A percentile compares a stretch with the other conserved stretches of the same genome.
These are phyloP conservation scores for Lachancea thermotolerans DNA, from an alignment of 805 yeast species.

Conservation along the genomic window DNA sequence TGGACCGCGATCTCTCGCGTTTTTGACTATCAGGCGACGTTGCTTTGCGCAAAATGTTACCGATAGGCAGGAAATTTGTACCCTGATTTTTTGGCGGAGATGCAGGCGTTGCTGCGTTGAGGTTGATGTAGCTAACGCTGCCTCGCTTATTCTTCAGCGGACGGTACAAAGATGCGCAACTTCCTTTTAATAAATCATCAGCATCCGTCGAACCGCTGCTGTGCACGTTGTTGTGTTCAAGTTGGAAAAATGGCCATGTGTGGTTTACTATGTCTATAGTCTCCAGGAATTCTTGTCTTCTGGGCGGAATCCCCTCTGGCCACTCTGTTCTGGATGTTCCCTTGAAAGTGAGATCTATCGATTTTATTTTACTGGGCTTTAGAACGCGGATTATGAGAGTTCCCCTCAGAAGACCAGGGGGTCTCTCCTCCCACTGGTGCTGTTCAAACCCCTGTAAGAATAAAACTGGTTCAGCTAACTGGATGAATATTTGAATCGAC, in stretches of 20 bases:
- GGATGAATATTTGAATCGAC: slow-evolving; percentile 61
- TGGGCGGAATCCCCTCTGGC: slow-evolving; percentile 98
- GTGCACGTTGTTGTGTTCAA: slow-evolving; percentile 39
- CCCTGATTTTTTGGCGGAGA: slow-evolving; percentile 2
- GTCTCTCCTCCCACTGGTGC: slow-evolving; percentile 53
- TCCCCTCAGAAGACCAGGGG: slow-evolving; percentile 80
- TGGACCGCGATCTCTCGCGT: slow-evolving; percentile 14
- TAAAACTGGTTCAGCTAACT: slow-evolving; percentile 72
- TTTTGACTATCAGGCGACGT: slow-evolving; percentile 15
- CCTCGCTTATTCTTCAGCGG: slow-evolving; percentile 6
- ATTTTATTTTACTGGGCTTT: slow-evolving; percentile 66
- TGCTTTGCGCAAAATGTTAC: slow-evolving; percentile 22
- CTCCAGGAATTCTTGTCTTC: slow-evolving; percentile 60
- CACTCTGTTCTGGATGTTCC: slow-evolving; percentile 81
- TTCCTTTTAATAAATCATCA: slow-evolving; percentile 14
- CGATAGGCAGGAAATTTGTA: slow-evolving; percentile 27
- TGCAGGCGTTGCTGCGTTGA: slow-evolving; percentile 10
- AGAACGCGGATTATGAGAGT: slow-evolving; percentile 60
- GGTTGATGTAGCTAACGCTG: slow-evolving; percentile 20
- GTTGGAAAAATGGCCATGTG: slow-evolving; percentile 82
- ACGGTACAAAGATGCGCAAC: slow-evolving; percentile 26
- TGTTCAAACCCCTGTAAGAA: slow-evolving; percentile 77
- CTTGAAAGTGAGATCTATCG: slow-evolving; percentile 51
- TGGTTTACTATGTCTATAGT: slow-evolving; percentile 62
- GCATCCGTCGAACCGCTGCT: slow-evolving; percentile 11